These are phyloP conservation scores for Exophiala lecanii-corni DNA, from an alignment of 2,329 filamentous ascomycete genomes.

Conservation along the genomic window DNA sequence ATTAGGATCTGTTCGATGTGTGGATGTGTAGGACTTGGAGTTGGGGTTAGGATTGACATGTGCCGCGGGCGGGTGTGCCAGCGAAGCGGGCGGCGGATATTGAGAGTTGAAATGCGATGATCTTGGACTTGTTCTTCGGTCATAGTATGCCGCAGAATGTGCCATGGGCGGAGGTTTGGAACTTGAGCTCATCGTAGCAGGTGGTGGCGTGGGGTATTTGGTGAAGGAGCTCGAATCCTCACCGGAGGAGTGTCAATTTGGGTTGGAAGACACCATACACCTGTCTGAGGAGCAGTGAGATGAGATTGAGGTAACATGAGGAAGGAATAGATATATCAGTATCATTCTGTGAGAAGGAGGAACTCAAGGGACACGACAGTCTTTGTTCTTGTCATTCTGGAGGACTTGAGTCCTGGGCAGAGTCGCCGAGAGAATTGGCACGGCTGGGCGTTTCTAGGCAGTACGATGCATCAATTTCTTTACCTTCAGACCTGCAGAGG, in stretches of 20 bases:
- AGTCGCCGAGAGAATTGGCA: neutral
- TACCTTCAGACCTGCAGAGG: neutral
- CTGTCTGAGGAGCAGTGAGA: constrained; percentile 11
- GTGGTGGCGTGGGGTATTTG: constrained; percentile 1
- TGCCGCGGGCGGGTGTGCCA: constrained; percentile 10
- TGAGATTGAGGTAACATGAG: constrained; percentile 17
- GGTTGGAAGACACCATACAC: constrained; percentile 1
- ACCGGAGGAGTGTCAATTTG: constrained; percentile 6
- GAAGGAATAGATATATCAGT: constrained; percentile 16
- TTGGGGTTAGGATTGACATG: constrained; percentile 11
- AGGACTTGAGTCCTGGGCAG: neutral
- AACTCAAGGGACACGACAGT: constrained; percentile 12
- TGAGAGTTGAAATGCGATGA: constrained; percentile 5
- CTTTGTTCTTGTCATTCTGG: constrained; percentile 6
- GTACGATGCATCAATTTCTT: neutral
- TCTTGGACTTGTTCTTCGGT: constrained; percentile 3
- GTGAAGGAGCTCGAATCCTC: constrained; percentile 13
- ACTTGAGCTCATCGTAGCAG: constrained; percentile 12
- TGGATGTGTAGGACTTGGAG: constrained; percentile 1
- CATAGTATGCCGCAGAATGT: constrained; percentile 15
- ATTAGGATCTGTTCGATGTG: constrained; percentile 12
- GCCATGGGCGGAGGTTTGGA: constrained; percentile 15
- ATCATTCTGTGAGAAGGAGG: constrained; percentile 15
- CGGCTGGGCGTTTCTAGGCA: neutral
- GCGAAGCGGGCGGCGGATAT: constrained; percentile 5